Percentiles rank a stretch among this genome's conserved stretches.
phyloP scores from a whole-genome alignment of 306 rosid genomes.

The Quercus agrifolia region DNA sequence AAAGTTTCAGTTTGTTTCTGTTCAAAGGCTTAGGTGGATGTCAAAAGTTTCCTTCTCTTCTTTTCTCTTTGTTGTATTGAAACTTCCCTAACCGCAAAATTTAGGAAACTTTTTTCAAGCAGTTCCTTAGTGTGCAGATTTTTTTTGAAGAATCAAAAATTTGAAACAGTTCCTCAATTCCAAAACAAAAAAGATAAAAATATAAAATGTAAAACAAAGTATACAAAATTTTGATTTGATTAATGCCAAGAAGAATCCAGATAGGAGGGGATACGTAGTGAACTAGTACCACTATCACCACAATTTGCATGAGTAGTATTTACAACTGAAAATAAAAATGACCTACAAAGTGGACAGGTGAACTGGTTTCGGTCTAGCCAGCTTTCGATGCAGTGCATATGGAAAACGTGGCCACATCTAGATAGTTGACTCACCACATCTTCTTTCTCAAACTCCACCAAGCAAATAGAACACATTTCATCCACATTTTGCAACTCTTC shows the following conservation, averaged over 20 bases:
- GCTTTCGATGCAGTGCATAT: constrained; percentile 62
- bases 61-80: too few species aligned
- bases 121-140: too few species aligned
- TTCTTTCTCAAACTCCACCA: constrained; percentile 61
- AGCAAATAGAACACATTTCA: constrained; percentile 69
- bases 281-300: neutral
- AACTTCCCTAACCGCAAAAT: too few species aligned
- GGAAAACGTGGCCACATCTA: constrained; percentile 63
- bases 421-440: constrained; percentile 55
- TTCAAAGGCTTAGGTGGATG: too few species aligned
- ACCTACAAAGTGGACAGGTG: constrained; percentile 88
- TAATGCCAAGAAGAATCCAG: constrained; percentile 21
- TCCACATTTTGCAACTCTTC: constrained; percentile 29
- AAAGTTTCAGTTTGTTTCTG: too few species aligned
- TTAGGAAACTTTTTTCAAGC: too few species aligned
- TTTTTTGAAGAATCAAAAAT: too few species aligned
- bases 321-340: constrained; percentile 27
- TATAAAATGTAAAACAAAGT: neutral
- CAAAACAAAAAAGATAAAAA: too few species aligned
- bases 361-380: constrained; percentile 53
- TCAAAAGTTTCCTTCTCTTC: too few species aligned
- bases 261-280: constrained; percentile 6
- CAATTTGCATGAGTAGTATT: constrained; percentile 19
- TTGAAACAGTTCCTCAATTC: too few species aligned
- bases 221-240: neutral